These are phyloP conservation scores for Panicum miliaceum DNA, from an alignment of 176 grass and related monocot species.

Conservation along the genomic window DNA sequence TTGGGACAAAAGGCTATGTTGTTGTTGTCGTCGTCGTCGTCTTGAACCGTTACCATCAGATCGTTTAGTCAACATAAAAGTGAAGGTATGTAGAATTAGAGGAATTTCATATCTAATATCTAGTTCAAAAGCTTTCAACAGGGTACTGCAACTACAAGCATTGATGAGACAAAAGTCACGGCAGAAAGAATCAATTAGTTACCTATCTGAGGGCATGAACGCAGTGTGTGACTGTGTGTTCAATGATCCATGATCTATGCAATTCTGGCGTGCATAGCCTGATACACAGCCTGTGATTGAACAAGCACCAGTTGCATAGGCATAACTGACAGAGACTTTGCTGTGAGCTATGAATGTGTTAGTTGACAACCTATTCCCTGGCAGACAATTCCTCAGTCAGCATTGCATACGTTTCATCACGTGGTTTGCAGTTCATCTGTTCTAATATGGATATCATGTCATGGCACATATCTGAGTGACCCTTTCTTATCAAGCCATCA, in stretches of 20 bases:
- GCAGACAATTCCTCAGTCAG: conserved; percentile 46
- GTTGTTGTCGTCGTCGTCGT: too few species aligned
- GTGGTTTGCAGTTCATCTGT: conserved; percentile 54
- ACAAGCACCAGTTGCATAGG: conserved; percentile 7
- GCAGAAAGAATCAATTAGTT: conserved; percentile 16
- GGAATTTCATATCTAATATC: conserved; percentile 12
- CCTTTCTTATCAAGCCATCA: conserved; percentile 62
- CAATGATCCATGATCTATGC: conserved; percentile 17
- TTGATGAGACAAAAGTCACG: neutral
- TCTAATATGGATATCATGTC: conserved; percentile 62
- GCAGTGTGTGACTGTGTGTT: neutral
- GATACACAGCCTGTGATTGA: conserved; percentile 10
- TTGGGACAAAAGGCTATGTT: too few species aligned
- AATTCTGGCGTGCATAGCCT: neutral
- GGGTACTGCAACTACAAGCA: neutral
- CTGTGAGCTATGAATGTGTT: neutral
- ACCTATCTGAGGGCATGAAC: conserved; percentile 30
- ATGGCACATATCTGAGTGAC: conserved; percentile 40
- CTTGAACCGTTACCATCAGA: conserved; percentile 21
- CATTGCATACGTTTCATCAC: conserved; percentile 58
- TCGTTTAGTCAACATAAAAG: conserved; percentile 1
- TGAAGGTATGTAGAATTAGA: conserved; percentile 11
- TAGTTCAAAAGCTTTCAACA: neutral
- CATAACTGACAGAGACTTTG: conserved; percentile 4
- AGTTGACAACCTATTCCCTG: conserved; percentile 18